Evolutionary conservation across 1,139 yeast genomes (phyloP).

Genomic region (Hyphopichia fennica): DNA sequence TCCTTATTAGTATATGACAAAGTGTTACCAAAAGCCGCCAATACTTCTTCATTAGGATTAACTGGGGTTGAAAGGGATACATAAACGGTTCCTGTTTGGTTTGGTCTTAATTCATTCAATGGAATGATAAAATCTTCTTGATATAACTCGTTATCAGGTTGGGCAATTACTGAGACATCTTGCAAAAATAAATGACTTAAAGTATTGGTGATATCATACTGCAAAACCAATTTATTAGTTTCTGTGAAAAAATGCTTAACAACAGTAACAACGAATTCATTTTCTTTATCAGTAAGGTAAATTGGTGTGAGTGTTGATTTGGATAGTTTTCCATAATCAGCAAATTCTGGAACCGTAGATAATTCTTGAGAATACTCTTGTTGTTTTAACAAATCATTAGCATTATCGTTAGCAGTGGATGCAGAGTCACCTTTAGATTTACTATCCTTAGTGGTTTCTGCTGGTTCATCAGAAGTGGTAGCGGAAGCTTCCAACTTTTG

Average conservation of each 20-base stretch:
- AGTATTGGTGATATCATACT: conserved; percentile 84
- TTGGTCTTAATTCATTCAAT: conserved; percentile 70
- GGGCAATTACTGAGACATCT: conserved; percentile 72
- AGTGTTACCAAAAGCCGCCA: conserved; percentile 64
- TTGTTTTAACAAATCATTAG: conserved; percentile 48
- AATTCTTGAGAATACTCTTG: conserved; percentile 71
- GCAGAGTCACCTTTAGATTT: conserved; percentile 13
- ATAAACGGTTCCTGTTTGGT: conserved; percentile 71
- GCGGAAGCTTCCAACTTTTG: conserved; percentile 43
- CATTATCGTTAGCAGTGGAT: conserved; percentile 19
- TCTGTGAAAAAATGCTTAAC: conserved; percentile 75
- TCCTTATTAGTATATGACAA: conserved; percentile 80
- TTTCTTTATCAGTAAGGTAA: conserved; percentile 86
- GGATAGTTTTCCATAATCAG: conserved; percentile 69
- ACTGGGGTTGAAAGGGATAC: conserved; percentile 69
- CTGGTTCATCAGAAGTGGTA: conserved; percentile 9
- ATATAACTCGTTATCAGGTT: conserved; percentile 60
- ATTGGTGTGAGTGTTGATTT: conserved; percentile 63
- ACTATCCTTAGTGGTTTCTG: conserved; percentile 6
- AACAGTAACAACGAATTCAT: conserved; percentile 87
- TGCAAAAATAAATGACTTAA: conserved; percentile 75
- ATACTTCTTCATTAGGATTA: conserved; percentile 37
- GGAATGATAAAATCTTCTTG: conserved; percentile 76
- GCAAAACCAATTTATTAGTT: conserved; percentile 73
- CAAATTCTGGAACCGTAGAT: conserved; percentile 66